Base-by-base conservation (phyloP, 805 yeast species). In the Yamadazyma nakazawae region DNA sequence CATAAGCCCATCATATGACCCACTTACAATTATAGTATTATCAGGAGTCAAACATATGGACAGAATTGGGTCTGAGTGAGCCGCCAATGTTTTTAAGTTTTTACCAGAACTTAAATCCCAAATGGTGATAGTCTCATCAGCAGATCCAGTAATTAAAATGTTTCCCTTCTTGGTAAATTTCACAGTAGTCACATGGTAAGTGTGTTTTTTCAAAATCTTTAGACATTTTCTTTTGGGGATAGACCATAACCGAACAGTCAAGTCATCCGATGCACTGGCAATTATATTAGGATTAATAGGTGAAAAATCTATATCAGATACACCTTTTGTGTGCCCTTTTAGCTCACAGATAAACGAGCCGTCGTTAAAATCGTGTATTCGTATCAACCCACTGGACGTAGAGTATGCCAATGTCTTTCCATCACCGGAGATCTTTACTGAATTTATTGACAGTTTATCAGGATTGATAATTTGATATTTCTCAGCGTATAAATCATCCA, bases 1-100 rank as follows among this genome's bases (percentile, higher is more conserved):
- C 76, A 92, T 85, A 54, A 89, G 74, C 2, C 99, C 99, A 65
- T 92, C 99, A 61, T 84, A 85, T 14, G 96, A 85, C 0, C 95
- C 94, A 51, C 96, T 85, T 2, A 83, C 85, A 8, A 94, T 79
- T 32, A 94, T 80, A 0, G 96, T 77, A 48, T 91, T 90, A 54
- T 87, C 96, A 46, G 79, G 81, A 2, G 87, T 80, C 40, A 92
- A 67, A 56, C 88, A 84, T 1, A 91, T 70, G 0, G 88, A 76
- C 18, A 88, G 81, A 1, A 94, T 86, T 0, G 97, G 95, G 55
- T 89, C 97, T 0, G 95, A 81, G 65, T 92, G 99, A 0, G 98
- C 97, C 34, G 96, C 85, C 42, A 92, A 68, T 0, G 95, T 88
- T 58, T 85, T 82, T 55, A 89, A 67, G 46, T 87, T 78, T 34